Conservation (phyloP, 768 basidiomycete species). For the Kwoniella shandongensis region DNA sequence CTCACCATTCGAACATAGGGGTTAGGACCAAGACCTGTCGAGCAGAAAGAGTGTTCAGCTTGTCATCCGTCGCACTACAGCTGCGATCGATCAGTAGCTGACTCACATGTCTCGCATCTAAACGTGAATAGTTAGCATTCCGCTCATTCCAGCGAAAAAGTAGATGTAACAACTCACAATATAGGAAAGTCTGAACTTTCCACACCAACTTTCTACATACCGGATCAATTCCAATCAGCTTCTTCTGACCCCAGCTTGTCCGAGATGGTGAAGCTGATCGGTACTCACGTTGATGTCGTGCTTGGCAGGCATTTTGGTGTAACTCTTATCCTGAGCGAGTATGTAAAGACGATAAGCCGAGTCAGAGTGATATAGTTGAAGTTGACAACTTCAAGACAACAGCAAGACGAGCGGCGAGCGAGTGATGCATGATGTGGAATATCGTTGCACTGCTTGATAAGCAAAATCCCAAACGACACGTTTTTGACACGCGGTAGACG, state of each 20-base stretch:
- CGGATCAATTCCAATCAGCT: slow-evolving; percentile 2
- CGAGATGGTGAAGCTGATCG: background rate
- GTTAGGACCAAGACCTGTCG: slow-evolving; percentile 75
- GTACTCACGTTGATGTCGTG: slow-evolving; percentile 51
- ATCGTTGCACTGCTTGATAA: too few relatives aligned
- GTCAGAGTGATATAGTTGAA: too few relatives aligned
- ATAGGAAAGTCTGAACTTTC: slow-evolving; percentile 54
- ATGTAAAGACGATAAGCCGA: too few relatives aligned
- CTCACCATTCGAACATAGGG: slow-evolving; percentile 93
- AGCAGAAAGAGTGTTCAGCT: too few relatives aligned
- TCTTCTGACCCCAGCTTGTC: background rate
- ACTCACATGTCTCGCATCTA: slow-evolving; percentile 53
- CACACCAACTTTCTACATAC: slow-evolving; percentile 50
- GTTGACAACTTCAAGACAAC: too few relatives aligned
- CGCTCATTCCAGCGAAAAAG: background rate
- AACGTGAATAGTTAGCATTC: background rate
- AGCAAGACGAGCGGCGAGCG: too few relatives aligned
- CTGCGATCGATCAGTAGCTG: too few relatives aligned
- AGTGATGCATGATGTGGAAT: too few relatives aligned
- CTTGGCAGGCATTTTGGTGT: slow-evolving; percentile 45
- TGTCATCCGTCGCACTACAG: too few relatives aligned
- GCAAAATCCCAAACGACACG: too few relatives aligned
- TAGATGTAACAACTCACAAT: slow-evolving; percentile 35
- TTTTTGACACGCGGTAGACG: too few relatives aligned
- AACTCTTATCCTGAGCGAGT: too few relatives aligned